A percentile compares a stretch with the other conserved stretches of the same genome.
These are phyloP conservation scores for Aspergillus tanneri DNA, from an alignment of 2,329 filamentous ascomycete species.

Conservation along the genomic window DNA sequence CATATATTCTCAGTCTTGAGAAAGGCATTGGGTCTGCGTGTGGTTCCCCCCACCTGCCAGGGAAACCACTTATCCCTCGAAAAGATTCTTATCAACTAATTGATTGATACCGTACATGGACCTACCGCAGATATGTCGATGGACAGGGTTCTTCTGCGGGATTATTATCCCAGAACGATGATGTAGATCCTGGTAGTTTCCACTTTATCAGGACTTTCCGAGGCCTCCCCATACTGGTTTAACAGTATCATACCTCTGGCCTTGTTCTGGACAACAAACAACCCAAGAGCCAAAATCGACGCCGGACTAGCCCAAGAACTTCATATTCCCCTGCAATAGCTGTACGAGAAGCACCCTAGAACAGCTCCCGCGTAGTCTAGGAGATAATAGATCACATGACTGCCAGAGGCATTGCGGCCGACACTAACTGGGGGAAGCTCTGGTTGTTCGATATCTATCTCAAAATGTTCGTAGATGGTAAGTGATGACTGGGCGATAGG, in stretches of 20 bases:
- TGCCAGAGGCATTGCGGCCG: slow-evolving; percentile 30
- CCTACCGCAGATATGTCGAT: background rate
- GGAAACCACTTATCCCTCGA: background rate
- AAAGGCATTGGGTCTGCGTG: no score
- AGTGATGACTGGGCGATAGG: slow-evolving; percentile 7
- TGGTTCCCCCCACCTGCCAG: background rate
- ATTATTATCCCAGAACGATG: background rate
- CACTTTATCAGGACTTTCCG: slow-evolving; percentile 47
- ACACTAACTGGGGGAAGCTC: slow-evolving; percentile 38
- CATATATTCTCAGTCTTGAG: no score
- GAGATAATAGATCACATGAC: slow-evolving; percentile 47
- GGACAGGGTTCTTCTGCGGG: background rate
- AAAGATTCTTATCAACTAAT: no score
- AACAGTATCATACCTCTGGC: slow-evolving; percentile 59
- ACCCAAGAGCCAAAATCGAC: slow-evolving; percentile 53
- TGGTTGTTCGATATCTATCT: slow-evolving; percentile 39
- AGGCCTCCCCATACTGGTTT: slow-evolving; percentile 60
- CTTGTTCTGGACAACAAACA: slow-evolving; percentile 48
- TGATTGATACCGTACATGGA: background rate
- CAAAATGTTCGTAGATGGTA: slow-evolving; percentile 29
- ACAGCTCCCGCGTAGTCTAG: slow-evolving; percentile 36
- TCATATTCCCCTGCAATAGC: slow-evolving; percentile 50
- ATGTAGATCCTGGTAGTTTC: background rate
- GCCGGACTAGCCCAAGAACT: slow-evolving; percentile 45
- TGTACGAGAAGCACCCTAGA: slow-evolving; percentile 47